Evolutionary conservation across 139 green algal genomes (phyloP).

Genomic region (Micractinium sp.): DNA sequence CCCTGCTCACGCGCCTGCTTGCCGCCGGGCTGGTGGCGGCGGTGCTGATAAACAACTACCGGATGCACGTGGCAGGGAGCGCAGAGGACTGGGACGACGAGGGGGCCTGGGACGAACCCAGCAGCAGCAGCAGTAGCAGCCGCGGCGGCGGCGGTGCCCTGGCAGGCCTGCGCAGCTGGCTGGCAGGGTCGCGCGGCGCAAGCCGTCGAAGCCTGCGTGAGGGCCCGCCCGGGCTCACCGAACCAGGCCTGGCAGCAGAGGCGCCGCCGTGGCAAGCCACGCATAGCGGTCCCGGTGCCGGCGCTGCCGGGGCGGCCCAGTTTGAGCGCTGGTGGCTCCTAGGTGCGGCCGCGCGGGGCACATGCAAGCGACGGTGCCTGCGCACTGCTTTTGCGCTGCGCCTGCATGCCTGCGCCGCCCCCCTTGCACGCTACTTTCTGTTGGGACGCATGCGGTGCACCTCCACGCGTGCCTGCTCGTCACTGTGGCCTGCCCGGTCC

Average conservation of each 20-base stretch:
- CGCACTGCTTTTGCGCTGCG: background rate
- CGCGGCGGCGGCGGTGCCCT: background rate
- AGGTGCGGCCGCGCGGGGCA: conserved; percentile 8
- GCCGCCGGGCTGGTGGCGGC: conserved; percentile 7
- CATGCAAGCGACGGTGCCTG: too few species aligned
- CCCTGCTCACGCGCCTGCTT: background rate
- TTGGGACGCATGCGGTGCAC: too few species aligned
- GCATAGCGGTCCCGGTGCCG: background rate
- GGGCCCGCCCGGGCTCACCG: background rate
- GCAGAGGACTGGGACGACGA: background rate
- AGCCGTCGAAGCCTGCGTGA: conserved; percentile 22
- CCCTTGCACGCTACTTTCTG: background rate
- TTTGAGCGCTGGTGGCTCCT: conserved; percentile 23
- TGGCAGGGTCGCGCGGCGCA: background rate
- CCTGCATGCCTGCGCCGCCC: background rate
- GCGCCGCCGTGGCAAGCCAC: background rate
- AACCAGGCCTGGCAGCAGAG: background rate
- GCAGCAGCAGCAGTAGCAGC: background rate
- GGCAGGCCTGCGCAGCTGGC: conserved; percentile 23
- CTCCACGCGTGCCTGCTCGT: background rate
- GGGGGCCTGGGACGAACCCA: background rate
- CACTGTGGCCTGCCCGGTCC: background rate
- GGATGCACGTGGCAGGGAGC: conserved; percentile 12
- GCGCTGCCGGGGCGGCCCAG: background rate
- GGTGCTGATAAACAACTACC: conserved; percentile 10